These are phyloP conservation scores for Penicillium sp. DNA, from an alignment of 2,329 filamentous ascomycete genomes.

Conservation along the genomic window DNA sequence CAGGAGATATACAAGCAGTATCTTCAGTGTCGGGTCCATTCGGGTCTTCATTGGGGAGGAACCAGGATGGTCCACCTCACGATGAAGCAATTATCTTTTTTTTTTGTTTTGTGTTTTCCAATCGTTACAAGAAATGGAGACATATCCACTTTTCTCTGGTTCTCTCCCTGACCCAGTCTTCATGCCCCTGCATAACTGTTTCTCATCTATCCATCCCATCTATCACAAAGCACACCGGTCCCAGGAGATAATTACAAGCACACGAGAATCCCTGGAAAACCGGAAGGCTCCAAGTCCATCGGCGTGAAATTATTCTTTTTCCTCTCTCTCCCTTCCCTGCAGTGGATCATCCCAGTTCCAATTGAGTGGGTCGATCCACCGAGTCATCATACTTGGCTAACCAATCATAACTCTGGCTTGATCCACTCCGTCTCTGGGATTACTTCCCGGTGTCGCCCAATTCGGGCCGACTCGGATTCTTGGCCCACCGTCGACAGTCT, in stretches of 20 bases:
- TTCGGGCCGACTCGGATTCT: conserved; percentile 36
- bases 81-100: conserved; percentile 1
- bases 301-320: neutral
- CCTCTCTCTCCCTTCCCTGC: conserved; percentile 23
- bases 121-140: neutral
- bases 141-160: neutral
- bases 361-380: conserved; percentile 22
- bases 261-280: neutral
- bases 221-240: neutral
- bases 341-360: conserved; percentile 31
- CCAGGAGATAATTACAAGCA: neutral
- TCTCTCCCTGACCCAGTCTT: neutral
- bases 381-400: neutral
- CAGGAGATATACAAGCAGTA: conserved; percentile 5
- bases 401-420: conserved; percentile 23
- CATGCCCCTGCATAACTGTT: conserved; percentile 13
- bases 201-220: neutral
- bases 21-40: conserved; percentile 21
- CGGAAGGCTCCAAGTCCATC: neutral
- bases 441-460: conserved; percentile 29
- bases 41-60: conserved; percentile 11
- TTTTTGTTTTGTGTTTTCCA: neutral
- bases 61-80: neutral
- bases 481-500: conserved; percentile 28
- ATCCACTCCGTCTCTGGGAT: conserved; percentile 20